Percentiles rank a stretch among this genome's conserved stretches.
Evolutionary conservation across 768 basidiomycete genomes (phyloP).

Genomic region (Leccinum subtestaceum): DNA sequence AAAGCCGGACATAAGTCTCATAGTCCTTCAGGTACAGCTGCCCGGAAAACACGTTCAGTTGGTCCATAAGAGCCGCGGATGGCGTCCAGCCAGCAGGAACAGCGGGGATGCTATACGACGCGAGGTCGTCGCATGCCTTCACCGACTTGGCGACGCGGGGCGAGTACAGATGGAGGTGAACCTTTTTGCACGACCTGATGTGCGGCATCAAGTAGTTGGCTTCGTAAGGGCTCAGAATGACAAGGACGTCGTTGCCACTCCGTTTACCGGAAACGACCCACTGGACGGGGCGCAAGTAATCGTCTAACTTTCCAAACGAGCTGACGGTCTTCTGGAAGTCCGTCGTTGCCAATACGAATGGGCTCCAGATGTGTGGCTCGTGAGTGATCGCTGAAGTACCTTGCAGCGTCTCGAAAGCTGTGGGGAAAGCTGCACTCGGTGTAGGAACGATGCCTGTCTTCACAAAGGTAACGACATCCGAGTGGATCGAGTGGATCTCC

Average conservation of each 20-base stretch:
- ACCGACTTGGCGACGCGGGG: background rate
- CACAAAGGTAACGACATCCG: background rate
- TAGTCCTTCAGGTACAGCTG: background rate
- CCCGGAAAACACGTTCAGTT: background rate
- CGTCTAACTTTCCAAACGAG: background rate
- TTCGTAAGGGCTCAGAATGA: slow-evolving; percentile 20
- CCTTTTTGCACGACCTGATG: slow-evolving; percentile 23
- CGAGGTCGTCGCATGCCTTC: background rate
- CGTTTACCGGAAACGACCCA: background rate
- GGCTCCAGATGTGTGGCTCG: background rate
- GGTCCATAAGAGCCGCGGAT: background rate
- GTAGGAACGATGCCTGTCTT: background rate
- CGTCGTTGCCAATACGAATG: background rate
- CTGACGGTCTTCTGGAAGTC: slow-evolving; percentile 7
- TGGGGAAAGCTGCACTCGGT: background rate
- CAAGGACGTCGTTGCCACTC: background rate
- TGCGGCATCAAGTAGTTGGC: slow-evolving; percentile 36
- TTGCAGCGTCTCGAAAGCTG: background rate
- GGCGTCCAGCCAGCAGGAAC: background rate
- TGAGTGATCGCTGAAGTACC: background rate
- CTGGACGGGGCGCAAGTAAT: background rate
- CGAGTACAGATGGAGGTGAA: background rate
- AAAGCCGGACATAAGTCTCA: background rate
- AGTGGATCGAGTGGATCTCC: background rate
- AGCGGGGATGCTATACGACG: background rate